A percentile compares a stretch with the other conserved stretches of the same genome.
Conservation (phyloP, 2,329 filamentous ascomycete genomes). For the Xylogone sp. region DNA sequence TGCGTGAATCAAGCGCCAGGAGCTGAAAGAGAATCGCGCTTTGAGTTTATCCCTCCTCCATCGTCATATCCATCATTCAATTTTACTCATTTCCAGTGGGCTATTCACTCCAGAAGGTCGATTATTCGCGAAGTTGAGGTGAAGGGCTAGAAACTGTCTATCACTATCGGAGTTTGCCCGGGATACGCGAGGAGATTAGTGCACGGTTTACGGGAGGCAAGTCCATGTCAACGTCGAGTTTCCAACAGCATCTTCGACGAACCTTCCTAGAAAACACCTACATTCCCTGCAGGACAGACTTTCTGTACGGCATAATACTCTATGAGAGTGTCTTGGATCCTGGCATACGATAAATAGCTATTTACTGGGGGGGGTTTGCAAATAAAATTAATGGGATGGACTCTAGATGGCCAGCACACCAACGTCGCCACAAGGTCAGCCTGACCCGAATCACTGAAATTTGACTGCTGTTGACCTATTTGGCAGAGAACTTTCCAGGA, state of each 20-base stretch:
- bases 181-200: neutral
- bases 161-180: neutral
- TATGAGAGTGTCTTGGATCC: neutral
- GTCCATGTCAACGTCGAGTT: neutral
- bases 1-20: neutral
- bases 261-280: neutral
- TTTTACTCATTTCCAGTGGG: neutral
- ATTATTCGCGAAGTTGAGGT: neutral
- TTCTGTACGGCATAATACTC: too few species aligned
- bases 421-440: slow-evolving; percentile 21
- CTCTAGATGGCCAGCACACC: slow-evolving; percentile 9
- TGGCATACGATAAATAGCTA: neutral
- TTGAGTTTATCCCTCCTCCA: neutral
- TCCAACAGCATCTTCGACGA: neutral
- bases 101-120: neutral
- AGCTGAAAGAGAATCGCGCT: neutral
- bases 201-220: neutral
- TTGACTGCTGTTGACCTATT: slow-evolving; percentile 1
- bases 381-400: slow-evolving; percentile 17
- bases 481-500: slow-evolving; percentile 23
- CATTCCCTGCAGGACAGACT: too few species aligned
- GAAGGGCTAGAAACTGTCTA: neutral
- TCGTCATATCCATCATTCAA: neutral
- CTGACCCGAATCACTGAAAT: neutral
- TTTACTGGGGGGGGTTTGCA: neutral